Base-by-base conservation (phyloP, 202 grass and related monocot genomes). In the Brachypodium distachyon region DNA sequence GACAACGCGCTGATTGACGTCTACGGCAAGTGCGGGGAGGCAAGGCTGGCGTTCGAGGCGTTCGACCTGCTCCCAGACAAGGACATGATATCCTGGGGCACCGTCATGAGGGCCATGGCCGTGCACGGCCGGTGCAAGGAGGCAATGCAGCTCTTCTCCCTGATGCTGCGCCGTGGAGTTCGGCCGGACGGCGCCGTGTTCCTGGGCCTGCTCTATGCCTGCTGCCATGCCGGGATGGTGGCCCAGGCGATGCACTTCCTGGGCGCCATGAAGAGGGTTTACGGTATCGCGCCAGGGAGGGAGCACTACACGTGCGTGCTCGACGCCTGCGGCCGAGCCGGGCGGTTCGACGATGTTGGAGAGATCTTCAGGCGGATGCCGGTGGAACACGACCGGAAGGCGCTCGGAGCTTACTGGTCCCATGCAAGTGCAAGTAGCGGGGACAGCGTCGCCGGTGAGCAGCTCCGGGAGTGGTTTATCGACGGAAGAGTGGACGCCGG, bases 281-380 rank as follows among this genome's bases (percentile, higher is more conserved):
- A 89, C 70, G 53, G 87, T 5, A 8, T 90, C 43, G 1, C 12
- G 40, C 90, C 87, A 4, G 28, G 25, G 44, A 61, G 39, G 42
- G 81, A 90, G 72, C 90, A 93, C 64, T 87, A 84, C 59, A 87
- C 86, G 1, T 87, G 87, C 82, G 63, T 84, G 67, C 59, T 93
- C 18, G 90, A 93, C 60, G 66, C 90, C 21, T 90, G 82, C 42
- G 66, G 80, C 26, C 66, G 90, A 21, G 72, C 90, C 1, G 84
- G 84, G 32, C 48, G 60, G 32, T 58, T 84, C 0, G 69, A 90
- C 46, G 62, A 31, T 58, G 73, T 37, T 3, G 47, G 22, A 43
- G 78, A 61, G 11, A 47, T 90, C 13, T 40, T 82, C 6, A 31
- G 60, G 26, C 26, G n/a, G 31, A 74, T 87, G 77, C 80, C 76